Evolutionary conservation across 192 early-diverging fungal genomes (phyloP), one percentile per base, ranked within the genome.

Genomic region (Bifiguratus adelaidae): DNA sequence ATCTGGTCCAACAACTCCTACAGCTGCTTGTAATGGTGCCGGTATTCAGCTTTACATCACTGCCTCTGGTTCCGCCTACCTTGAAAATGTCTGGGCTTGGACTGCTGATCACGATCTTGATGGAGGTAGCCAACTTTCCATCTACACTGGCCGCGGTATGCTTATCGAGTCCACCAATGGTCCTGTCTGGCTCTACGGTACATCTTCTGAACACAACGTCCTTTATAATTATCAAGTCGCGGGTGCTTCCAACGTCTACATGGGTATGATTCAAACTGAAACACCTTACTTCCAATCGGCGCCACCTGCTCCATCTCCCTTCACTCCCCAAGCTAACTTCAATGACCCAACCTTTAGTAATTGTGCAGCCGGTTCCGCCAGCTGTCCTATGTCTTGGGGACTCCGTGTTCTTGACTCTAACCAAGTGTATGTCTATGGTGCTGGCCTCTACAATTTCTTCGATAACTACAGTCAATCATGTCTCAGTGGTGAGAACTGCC

Each of bases 51-150:
- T 68, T 19, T 64, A 55, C 25, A n/a, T 68, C 21, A 68, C 66
- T 15, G 34, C 43, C 3, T 28, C 37, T 11, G 38, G 57, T 15
- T 60, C 63, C 30, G 65, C 52, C 15, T 68, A 68, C 37, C 20
- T 68, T 4, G 66, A 68, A 36, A 68, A 68, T 38, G 38, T 48
- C 2, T 68, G 66, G 66, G 41, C 34, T 3, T 68, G 66, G 66
- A 56, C 54, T 11, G 66, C 66, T 2, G 66, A 68, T 52, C 66
- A 68, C 53, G 65, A 68, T 24, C 42, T 68, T 27, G 66, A 68
- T 43, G 53, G 27, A 12, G 45, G 53, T 15, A 19, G 12, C 19
- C 65, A 67, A 40, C 13, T 63, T 44, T 38, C 30, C 7, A 52
- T 68, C 12, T 68, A 63, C 48, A 52, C 32, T 30, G 66, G 59